phyloP scores from a whole-genome alignment of 1,284 basidiomycete genomes.

The Ustilago lituana region DNA sequence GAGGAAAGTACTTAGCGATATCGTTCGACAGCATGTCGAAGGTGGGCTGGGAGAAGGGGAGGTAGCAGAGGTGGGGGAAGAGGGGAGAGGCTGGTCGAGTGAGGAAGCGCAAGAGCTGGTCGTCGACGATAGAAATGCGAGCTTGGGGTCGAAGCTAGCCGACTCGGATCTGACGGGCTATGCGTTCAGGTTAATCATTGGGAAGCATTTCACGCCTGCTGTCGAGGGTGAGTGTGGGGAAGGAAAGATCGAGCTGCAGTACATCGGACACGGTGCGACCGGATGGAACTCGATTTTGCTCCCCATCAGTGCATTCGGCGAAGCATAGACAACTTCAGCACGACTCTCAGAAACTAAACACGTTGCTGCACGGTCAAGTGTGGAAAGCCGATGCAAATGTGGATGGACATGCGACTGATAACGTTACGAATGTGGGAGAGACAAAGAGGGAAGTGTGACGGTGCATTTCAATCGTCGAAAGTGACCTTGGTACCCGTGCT shows the following conservation, averaged over 20 bases:
- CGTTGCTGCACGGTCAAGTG: too few relatives aligned
- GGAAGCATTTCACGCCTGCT: slow-evolving; percentile 43
- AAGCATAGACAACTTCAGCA: too few relatives aligned
- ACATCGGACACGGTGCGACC: not conserved
- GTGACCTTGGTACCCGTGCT: slow-evolving; percentile 82
- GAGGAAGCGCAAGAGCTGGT: slow-evolving; percentile 42
- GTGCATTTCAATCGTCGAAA: slow-evolving; percentile 70
- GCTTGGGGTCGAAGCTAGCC: slow-evolving; percentile 62
- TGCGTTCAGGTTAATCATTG: slow-evolving; percentile 57
- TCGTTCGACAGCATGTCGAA: not conserved
- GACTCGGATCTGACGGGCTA: slow-evolving; percentile 67
- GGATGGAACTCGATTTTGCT: slow-evolving; percentile 1
- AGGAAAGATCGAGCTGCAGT: slow-evolving; percentile 19
- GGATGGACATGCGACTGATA: too few relatives aligned
- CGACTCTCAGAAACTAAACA: too few relatives aligned
- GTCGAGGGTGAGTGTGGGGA: not conserved
- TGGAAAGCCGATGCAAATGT: too few relatives aligned
- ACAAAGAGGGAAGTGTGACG: too few relatives aligned
- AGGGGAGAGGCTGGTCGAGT: not conserved
- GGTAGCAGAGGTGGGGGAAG: not conserved
- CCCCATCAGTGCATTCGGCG: slow-evolving; percentile 2
- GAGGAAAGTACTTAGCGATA: not conserved
- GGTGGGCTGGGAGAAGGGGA: not conserved
- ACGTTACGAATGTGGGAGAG: too few relatives aligned
- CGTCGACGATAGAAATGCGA: slow-evolving; percentile 61